Evolutionary conservation across 306 rosid species (phyloP).

Genomic region (Lathyrus oleraceus): DNA sequence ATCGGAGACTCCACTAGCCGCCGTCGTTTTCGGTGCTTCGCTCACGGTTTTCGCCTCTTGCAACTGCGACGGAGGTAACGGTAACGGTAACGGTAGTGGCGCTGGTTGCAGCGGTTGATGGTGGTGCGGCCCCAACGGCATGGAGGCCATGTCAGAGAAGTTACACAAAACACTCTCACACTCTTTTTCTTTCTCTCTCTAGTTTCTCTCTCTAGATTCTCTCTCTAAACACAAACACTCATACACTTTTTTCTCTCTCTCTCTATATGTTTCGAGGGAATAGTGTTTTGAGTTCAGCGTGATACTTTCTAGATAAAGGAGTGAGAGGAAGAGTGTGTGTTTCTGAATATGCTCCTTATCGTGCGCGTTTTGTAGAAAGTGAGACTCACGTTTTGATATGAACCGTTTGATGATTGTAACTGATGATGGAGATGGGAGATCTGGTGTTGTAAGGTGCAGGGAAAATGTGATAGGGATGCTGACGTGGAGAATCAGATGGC

Average conservation of each 20-base stretch:
- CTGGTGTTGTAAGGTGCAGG: slow-evolving; percentile 35
- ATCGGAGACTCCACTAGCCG: slow-evolving; percentile 53
- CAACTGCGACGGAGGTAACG: slow-evolving; percentile 2
- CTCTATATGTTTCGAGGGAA: slow-evolving; percentile 25
- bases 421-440: slow-evolving; percentile 8
- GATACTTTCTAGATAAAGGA: slow-evolving; percentile 31
- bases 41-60: slow-evolving; percentile 38
- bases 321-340: slow-evolving; percentile 17
- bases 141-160: slow-evolving; percentile 63
- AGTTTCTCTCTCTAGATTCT: slow-evolving; percentile 27
- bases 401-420: background rate
- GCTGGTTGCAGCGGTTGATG: slow-evolving; percentile 51
- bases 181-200: background rate
- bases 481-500: slow-evolving; percentile 37
- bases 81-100: slow-evolving; percentile 31
- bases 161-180: slow-evolving; percentile 9
- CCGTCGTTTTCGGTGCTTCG: slow-evolving; percentile 45
- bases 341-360: slow-evolving; percentile 14
- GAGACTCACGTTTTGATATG: slow-evolving; percentile 18
- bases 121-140: slow-evolving; percentile 70
- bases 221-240: slow-evolving; percentile 20
- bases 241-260: background rate
- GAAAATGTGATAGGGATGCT: background rate
- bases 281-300: slow-evolving; percentile 29
- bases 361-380: slow-evolving; percentile 3